Evolutionary conservation across 352 stramenopile species (phyloP), one percentile per base, ranked within the genome.

Genomic region (Globisporangium paroecandrum): DNA sequence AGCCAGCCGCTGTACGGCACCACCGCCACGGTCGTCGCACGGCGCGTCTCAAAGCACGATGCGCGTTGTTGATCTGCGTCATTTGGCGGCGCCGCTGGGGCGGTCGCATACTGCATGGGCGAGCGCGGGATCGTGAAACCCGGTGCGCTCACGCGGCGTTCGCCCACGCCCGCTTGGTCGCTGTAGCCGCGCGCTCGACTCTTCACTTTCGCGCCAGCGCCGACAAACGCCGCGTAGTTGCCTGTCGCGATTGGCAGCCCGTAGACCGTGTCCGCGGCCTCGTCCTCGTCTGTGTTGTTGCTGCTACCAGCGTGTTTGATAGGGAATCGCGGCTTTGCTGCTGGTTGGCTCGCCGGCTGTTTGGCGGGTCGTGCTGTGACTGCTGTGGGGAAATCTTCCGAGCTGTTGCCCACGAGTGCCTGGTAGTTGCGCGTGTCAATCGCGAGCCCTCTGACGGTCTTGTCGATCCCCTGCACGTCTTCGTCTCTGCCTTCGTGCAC

Each of bases 11-110:
- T 78, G 64, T 83, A 77, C 6, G 83, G 83, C 8, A 92, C 73
- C 34, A 89, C 72, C 2, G 81, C 83, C 13, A 77, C 82, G 1
- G 75, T 85, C 10, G 81, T 79, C 18, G 69, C 70, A 4, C 85
- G 81, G 0, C 82, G 79, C 38, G 78, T 86, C 54, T 90, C 83
- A 73, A 93, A 93, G 74, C 83, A 93, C 49, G 85, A 91, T 8
- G 69, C 56, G 4, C 72, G 51, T 8, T 9, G 29, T 22, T 71
- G 27, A 4, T 10, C 29, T 15, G 25, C 25, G 3, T 9, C 65
- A 15, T 58, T 24, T 3, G 41, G 29, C 18, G 47, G 9, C 24
- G 53, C 54, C 25, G 51, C n/a, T 24, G 68, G 64, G 53, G 58
- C 60, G 41, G 68, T 70, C 70, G 56, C 60, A 62, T 73, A 69